Evolutionary conservation across 169 alveolate species (phyloP).

Genomic region (Plasmodium cynomolgi): DNA sequence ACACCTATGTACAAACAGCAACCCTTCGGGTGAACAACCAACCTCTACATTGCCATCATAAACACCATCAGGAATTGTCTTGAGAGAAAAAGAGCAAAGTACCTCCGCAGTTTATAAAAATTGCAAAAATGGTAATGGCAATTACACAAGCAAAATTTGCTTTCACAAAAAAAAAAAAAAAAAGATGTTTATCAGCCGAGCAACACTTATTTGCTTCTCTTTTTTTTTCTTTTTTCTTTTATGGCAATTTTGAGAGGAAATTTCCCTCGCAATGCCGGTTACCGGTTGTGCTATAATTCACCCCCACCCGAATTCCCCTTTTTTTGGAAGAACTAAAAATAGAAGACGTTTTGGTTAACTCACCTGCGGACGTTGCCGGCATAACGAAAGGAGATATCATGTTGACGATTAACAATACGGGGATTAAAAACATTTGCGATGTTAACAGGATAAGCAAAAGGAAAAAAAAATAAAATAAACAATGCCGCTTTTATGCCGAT

Average conservation of each 20-base stretch:
- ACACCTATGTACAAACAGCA: not conserved
- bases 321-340: slow-evolving; percentile 37
- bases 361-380: slow-evolving; percentile 37
- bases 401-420: slow-evolving; percentile 17
- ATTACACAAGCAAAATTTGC: not conserved
- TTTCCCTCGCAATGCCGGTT: not conserved
- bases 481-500: not conserved
- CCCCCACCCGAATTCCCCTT: not conserved
- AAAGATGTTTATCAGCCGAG: not conserved
- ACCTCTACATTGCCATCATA: not conserved
- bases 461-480: not conserved
- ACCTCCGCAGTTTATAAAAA: not conserved
- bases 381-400: slow-evolving; percentile 40
- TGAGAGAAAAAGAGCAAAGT: slow-evolving; percentile 9
- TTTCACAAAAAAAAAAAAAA: not conserved
- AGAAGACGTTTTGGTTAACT: slow-evolving; percentile 21
- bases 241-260: not conserved
- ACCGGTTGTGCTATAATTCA: not conserved
- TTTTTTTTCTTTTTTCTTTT: not conserved
- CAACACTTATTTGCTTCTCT: not conserved
- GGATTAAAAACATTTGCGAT: slow-evolving; percentile 42
- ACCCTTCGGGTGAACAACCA: not conserved
- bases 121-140: slow-evolving; percentile 18
- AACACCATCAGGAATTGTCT: slow-evolving; percentile 38
- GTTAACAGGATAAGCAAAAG: slow-evolving; percentile 15